Conservation (phyloP, 192 early-diverging fungal genomes). For the Coemansia sp. region DNA sequence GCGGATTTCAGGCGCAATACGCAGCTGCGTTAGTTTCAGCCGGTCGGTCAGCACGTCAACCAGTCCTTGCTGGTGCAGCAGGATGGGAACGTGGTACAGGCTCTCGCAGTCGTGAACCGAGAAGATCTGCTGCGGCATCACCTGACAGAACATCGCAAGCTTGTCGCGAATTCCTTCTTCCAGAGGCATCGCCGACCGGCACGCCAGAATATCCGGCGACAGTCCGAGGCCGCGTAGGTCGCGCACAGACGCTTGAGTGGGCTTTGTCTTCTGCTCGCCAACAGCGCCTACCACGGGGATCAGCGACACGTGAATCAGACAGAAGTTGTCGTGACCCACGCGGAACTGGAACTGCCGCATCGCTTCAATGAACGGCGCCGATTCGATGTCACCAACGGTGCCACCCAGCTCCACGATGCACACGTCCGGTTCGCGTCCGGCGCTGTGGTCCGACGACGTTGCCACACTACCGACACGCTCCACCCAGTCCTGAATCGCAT, state of each 20-base stretch:
- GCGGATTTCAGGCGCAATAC: constrained; percentile 57
- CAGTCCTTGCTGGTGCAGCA: constrained; percentile 85
- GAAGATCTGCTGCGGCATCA: constrained; percentile 87
- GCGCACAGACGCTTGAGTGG: constrained; percentile 94
- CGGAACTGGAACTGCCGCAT: constrained; percentile 99
- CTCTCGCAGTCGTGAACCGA: constrained; percentile 96
- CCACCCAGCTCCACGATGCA: constrained; percentile 99
- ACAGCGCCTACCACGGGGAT: constrained; percentile 96
- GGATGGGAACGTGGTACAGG: constrained; percentile 94
- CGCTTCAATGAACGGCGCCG: constrained; percentile 98
- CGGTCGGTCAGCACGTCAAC: constrained; percentile 79
- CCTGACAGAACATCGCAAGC: constrained; percentile 99
- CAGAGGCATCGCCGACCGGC: constrained; percentile 83
- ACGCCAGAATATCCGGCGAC: constrained; percentile 95
- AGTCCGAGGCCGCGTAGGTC: constrained; percentile 94
- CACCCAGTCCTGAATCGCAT: constrained; percentile 97
- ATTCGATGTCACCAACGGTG: constrained; percentile 98
- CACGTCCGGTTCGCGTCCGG: constrained; percentile 74
- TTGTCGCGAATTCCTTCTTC: constrained; percentile 83
- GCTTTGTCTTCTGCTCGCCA: constrained; percentile 99
- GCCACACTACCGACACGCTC: constrained; percentile 91
- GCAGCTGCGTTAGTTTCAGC: constrained; percentile 68
- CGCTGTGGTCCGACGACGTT: constrained; percentile 63
- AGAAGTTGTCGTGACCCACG: constrained; percentile 98
- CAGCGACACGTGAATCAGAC: constrained; percentile 94